A percentile compares a stretch with the other conserved stretches of the same genome.
These are phyloP conservation scores for Echeveria elegans DNA, from an alignment of 164 flowering plant species.

Conservation along the genomic window DNA sequence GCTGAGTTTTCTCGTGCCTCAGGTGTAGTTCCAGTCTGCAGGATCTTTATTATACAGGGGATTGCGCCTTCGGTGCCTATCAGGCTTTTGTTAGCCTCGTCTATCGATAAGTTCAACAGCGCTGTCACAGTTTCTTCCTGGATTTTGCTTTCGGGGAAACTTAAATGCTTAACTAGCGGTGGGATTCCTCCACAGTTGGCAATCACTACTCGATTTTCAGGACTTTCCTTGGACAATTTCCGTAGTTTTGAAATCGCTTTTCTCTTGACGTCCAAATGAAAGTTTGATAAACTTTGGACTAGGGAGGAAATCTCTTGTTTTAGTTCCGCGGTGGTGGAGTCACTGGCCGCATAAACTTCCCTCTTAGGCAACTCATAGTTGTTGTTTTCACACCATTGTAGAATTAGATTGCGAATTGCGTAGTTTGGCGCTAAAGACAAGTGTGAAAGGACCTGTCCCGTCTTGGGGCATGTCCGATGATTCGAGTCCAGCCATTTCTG, in stretches of 20 bases:
- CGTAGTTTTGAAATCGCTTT: conserved; percentile 53
- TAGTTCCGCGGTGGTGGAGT: conserved; percentile 19
- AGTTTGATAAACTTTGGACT: conserved; percentile 46
- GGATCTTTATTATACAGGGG: conserved; percentile 57
- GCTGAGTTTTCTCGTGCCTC: conserved; percentile 44
- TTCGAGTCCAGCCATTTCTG: conserved; percentile 63
- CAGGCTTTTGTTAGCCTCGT: conserved; percentile 58
- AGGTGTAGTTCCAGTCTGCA: conserved; percentile 35
- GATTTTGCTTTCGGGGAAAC: conserved; percentile 58
- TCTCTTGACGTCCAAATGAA: conserved; percentile 36
- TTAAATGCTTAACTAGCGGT: conserved; percentile 45
- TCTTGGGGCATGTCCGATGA: conserved; percentile 81
- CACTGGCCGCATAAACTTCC: conserved; percentile 15
- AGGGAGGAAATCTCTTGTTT: conserved; percentile 32
- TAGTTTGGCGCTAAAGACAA: conserved; percentile 60
- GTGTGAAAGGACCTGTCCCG: conserved; percentile 52
- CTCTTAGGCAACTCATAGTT: conserved; percentile 42
- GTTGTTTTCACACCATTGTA: conserved; percentile 72
- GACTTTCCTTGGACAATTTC: conserved; percentile 67
- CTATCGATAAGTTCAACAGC: conserved; percentile 66
- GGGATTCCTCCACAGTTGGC: conserved; percentile 61
- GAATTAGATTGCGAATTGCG: conserved; percentile 68
- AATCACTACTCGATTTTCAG: conserved; percentile 56
- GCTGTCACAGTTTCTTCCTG: conserved; percentile 82
- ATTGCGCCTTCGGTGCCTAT: conserved; percentile 58